Evolutionary conservation across 441 rosid species (phyloP), one percentile per base, ranked within the genome.

Genomic region (Adansonia rubrostipa): DNA sequence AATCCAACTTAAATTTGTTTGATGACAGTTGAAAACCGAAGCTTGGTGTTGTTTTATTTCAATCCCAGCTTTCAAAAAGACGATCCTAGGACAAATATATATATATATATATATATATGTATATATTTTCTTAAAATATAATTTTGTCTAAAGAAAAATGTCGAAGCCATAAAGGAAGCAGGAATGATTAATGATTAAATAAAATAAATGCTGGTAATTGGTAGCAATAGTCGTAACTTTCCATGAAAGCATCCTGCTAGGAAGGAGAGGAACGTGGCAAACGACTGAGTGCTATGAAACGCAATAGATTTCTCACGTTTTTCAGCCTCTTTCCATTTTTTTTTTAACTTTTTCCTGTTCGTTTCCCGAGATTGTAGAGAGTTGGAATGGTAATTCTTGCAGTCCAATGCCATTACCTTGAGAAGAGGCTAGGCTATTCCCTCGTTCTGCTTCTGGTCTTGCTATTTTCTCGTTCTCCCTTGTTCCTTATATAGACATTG

Each of bases 241-340:
- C 24, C 79, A 20, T 7, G 77, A 44, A 53, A 78, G 44, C 89
- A 86, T 81, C 11, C 62, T 22, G 20, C 33, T 22, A 20, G 66
- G 36, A 36, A 47, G 68, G 62, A 75, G 53, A 45, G 80, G 79
- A 79, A 74, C 77, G 80, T 81, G 82, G 82, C 45, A 33, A 53
- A 40, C 60, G 57, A 48, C 58, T 48, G 73, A 20, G 58, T 69
- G 73, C 44, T 50, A 20, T 13, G 14, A 50, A 15, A 66, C 4
- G 9, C 58, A 19, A 33, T 57, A 6, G 76, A 36, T 64, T 76
- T 44, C 51, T 80, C 64, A 68, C 80, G 67, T 45, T 68, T 72
- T 63, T 17, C 19, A 14, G 48, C 44, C 20, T 17, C 5, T 19
- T 9, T 19, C 24, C 33, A 58, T 40, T 9, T 5, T 14, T 15